phyloP scores from a whole-genome alignment of 352 stramenopile genomes.

The Globisporangium nagaii region DNA sequence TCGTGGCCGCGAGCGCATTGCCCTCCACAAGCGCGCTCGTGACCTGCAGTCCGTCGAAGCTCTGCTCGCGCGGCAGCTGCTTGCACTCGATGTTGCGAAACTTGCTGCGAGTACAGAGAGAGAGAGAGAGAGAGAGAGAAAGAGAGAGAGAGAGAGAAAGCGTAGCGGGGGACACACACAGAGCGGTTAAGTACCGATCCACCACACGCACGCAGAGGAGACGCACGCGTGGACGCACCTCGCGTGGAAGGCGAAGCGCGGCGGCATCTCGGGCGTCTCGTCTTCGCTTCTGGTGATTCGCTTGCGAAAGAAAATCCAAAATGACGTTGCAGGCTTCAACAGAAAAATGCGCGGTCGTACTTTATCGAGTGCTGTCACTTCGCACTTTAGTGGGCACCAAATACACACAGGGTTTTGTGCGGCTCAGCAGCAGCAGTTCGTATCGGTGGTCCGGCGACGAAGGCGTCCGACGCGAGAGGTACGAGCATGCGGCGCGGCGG shows the following conservation, averaged over 20 bases:
- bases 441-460: neutral
- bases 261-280: conserved; percentile 23
- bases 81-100: conserved; percentile 77
- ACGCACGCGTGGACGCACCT: conserved; percentile 15
- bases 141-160: neutral
- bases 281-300: neutral
- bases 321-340: neutral
- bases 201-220: neutral
- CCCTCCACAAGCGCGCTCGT: conserved; percentile 33
- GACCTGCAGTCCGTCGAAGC: conserved; percentile 67
- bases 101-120: conserved; percentile 33
- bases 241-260: conserved; percentile 41
- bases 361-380: neutral
- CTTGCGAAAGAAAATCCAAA: neutral
- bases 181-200: neutral
- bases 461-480: neutral
- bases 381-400: neutral
- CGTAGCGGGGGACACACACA: neutral
- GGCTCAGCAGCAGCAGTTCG: too few relatives aligned
- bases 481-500: conserved; percentile 7
- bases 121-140: neutral
- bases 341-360: neutral
- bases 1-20: conserved; percentile 36
- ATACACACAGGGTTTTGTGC: too few relatives aligned
- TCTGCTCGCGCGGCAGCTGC: conserved; percentile 36